Evolutionary conservation across 2,329 filamentous ascomycete genomes (phyloP).

Genomic region (Chlorencoelia australis): DNA sequence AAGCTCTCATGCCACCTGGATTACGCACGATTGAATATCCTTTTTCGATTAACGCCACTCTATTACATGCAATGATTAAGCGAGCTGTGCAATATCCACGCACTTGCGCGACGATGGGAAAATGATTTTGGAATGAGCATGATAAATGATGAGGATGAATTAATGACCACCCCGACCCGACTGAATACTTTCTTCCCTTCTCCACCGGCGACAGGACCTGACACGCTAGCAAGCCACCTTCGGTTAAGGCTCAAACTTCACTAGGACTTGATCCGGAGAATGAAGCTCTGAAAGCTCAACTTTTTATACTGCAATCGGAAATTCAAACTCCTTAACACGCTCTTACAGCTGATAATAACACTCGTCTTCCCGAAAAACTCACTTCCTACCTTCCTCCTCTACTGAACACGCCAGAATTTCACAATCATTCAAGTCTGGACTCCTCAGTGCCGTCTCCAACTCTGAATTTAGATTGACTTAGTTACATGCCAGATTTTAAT

Average conservation of each 20-base stretch:
- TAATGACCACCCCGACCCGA: slow-evolving; percentile 21
- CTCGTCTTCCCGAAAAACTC: slow-evolving; percentile 22
- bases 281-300: slow-evolving; percentile 16
- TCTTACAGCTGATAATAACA: slow-evolving; percentile 19
- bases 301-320: slow-evolving; percentile 18
- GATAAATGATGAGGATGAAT: slow-evolving; percentile 15
- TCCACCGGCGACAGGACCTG: slow-evolving; percentile 23
- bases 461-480: no score
- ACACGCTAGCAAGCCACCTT: slow-evolving; percentile 19
- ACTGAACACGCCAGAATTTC: slow-evolving; percentile 13
- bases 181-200: slow-evolving; percentile 24
- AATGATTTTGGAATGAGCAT: slow-evolving; percentile 9
- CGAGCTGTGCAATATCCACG: slow-evolving; percentile 24
- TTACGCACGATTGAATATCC: slow-evolving; percentile 33
- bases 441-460: no score
- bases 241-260: slow-evolving; percentile 16
- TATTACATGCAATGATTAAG: slow-evolving; percentile 30
- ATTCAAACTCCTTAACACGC: slow-evolving; percentile 20
- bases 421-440: slow-evolving; percentile 21
- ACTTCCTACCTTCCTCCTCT: slow-evolving; percentile 20
- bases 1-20: slow-evolving; percentile 29
- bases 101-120: slow-evolving; percentile 3
- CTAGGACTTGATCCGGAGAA: slow-evolving; percentile 19
- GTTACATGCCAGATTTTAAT: no score
- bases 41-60: slow-evolving; percentile 29